Evolutionary conservation across 1,139 yeast species (phyloP).

Genomic region (Wickerhamomyces sp.): DNA sequence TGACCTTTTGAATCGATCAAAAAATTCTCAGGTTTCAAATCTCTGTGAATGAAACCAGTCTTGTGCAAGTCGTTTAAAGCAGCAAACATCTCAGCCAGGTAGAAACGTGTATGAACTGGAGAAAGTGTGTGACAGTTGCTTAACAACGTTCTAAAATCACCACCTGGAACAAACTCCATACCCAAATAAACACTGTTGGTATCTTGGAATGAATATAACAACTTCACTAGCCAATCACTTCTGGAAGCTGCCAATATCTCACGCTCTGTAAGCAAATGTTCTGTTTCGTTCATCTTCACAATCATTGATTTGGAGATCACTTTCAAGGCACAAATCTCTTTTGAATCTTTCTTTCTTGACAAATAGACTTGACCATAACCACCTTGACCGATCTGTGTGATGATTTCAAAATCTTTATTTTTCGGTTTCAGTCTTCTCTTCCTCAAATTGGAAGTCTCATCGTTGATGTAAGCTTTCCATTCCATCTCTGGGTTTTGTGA

Average conservation of each 20-base stretch:
- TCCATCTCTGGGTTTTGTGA: conserved; percentile 46
- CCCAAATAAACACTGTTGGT: conserved; percentile 86
- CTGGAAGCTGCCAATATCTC: conserved; percentile 93
- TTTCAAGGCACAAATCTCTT: conserved; percentile 93
- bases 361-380: conserved; percentile 97
- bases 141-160: conserved; percentile 91
- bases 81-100: conserved; percentile 92
- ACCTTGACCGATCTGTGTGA: conserved; percentile 99
- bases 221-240: conserved; percentile 92
- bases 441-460: conserved; percentile 81
- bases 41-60: conserved; percentile 95
- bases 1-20: conserved; percentile 93
- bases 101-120: conserved; percentile 94
- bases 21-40: conserved; percentile 95
- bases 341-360: conserved; percentile 90
- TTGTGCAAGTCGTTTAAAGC: conserved; percentile 92
- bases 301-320: conserved; percentile 83
- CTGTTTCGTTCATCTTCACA: conserved; percentile 87
- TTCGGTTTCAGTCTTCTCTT: conserved; percentile 88
- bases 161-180: conserved; percentile 99
- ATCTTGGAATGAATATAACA: conserved; percentile 94
- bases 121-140: conserved; percentile 90
- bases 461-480: conserved; percentile 77
- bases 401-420: conserved; percentile 91
- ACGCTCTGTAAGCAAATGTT: conserved; percentile 93